Base-by-base conservation (phyloP, 2,329 filamentous ascomycete genomes). In the Aspergillus floridensis region DNA sequence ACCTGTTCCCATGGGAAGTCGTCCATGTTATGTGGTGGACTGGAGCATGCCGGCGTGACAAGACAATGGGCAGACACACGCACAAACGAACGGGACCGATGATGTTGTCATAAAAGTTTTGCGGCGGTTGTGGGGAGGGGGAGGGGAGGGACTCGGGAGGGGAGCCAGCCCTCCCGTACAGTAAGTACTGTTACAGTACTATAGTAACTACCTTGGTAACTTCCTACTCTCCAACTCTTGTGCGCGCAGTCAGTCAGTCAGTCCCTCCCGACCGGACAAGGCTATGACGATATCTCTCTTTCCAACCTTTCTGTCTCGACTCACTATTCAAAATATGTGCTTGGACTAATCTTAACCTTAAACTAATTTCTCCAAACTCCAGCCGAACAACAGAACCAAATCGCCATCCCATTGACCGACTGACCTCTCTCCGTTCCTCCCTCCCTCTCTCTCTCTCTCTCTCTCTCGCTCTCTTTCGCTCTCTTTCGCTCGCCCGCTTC, bases 1-100 rank as follows among this genome's bases (percentile, higher is more conserved):
- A 79, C 76, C 70, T 77, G 74, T 65, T 77, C 74, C 76, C 76
- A 78, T 71, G 74, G 72, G 70, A 76, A 70, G 64, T 72, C 71
- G 68, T 77, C 76, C 76, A 78, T 78, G 64, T 76, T 68, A 62
- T 57, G 62, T 65, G 66, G 66, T 69, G 66, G 67, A 62, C 64
- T 66, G 66, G 65, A 66, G 60, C 69, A 72, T 72, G 65, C 70
- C 66, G 68, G 61, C 59, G 62, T 58, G 62, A 62, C 47, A 55
- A 52, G 31, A 44, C 58, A 56, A 41, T 46, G 50, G 56, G 51
- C 50, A 62, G 59, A 58, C 56, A 59, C 63, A 65, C 47, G 49
- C 49, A 53, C 26, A 29, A 35, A 53, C 56, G 62, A 60, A 60
- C 64, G 66, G 65, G 32, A 16, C 67, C 65, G 65, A 50, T 60